Evolutionary conservation across 805 yeast genomes (phyloP).

Genomic region (Ogataea chonburiensis): DNA sequence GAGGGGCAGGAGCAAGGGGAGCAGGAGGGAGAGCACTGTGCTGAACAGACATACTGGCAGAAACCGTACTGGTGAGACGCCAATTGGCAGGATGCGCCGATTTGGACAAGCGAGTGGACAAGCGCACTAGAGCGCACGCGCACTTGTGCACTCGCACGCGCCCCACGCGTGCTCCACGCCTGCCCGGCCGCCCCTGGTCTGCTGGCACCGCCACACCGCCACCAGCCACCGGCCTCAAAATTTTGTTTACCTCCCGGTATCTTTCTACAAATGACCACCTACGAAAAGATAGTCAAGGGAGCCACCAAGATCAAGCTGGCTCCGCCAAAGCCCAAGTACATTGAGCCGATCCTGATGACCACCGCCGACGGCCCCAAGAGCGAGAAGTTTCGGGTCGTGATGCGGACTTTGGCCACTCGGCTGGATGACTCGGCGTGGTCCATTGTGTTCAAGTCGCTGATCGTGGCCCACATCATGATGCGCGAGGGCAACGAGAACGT

Average conservation of each 20-base stretch:
- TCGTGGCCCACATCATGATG: conserved; percentile 86
- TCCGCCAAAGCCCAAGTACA: conserved; percentile 95
- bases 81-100: background rate
- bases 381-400: conserved; percentile 64
- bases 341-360: conserved; percentile 84
- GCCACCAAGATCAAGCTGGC: conserved; percentile 80
- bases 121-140: no score
- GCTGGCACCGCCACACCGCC: no score
- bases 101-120: no score
- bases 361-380: conserved; percentile 49
- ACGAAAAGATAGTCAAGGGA: conserved; percentile 40
- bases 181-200: no score
- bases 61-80: conserved; percentile 13
- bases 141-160: no score
- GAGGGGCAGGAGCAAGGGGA: conserved; percentile 3
- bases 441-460: conserved; percentile 78
- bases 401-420: conserved; percentile 60
- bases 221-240: no score
- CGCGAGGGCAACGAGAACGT: conserved; percentile 85
- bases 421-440: conserved; percentile 87
- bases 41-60: conserved; percentile 9
- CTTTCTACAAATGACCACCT: conserved; percentile 23
- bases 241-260: conserved; percentile 1
- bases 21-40: background rate
- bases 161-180: no score